Percentiles rank a stretch among this genome's conserved stretches.
Evolutionary conservation across 768 basidiomycete genomes (phyloP).

Genomic region (Leccinum boreale): DNA sequence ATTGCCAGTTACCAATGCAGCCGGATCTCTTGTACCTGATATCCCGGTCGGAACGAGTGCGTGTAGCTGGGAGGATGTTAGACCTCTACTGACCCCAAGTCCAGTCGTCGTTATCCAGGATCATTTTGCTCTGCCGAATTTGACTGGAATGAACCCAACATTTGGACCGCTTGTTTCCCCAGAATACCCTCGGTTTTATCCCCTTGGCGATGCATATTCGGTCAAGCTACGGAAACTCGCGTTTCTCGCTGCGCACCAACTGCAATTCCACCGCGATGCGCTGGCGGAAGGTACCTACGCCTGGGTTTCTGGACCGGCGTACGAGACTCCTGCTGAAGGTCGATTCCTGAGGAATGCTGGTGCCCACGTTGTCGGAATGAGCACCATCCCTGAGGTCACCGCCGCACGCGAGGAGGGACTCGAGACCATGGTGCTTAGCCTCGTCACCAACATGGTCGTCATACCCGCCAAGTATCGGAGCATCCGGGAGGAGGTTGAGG

Average conservation of each 20-base stretch:
- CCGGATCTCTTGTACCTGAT: slow-evolving; percentile 72
- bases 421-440: slow-evolving; percentile 73
- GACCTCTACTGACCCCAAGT: slow-evolving; percentile 6
- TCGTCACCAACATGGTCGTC: slow-evolving; percentile 85
- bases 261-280: slow-evolving; percentile 50
- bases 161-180: slow-evolving; percentile 66
- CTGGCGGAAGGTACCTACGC: slow-evolving; percentile 84
- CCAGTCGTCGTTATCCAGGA: slow-evolving; percentile 82
- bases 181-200: slow-evolving; percentile 71
- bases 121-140: slow-evolving; percentile 76
- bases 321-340: slow-evolving; percentile 87
- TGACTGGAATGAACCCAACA: slow-evolving; percentile 76
- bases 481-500: slow-evolving; percentile 70
- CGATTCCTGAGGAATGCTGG: slow-evolving; percentile 69
- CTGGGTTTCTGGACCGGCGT: slow-evolving; percentile 88
- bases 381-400: slow-evolving; percentile 86
- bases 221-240: slow-evolving; percentile 62
- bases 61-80: slow-evolving; percentile 20
- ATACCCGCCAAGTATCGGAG: slow-evolving; percentile 64
- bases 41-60: slow-evolving; percentile 80
- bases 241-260: slow-evolving; percentile 67
- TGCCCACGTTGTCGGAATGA: slow-evolving; percentile 93
- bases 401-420: slow-evolving; percentile 74
- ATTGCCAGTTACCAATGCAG: slow-evolving; percentile 77
- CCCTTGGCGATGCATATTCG: slow-evolving; percentile 83